Evolutionary conservation across 768 basidiomycete species (phyloP), one percentile per base, ranked within the genome.

Genomic region (Candolleomyces eurysporus): DNA sequence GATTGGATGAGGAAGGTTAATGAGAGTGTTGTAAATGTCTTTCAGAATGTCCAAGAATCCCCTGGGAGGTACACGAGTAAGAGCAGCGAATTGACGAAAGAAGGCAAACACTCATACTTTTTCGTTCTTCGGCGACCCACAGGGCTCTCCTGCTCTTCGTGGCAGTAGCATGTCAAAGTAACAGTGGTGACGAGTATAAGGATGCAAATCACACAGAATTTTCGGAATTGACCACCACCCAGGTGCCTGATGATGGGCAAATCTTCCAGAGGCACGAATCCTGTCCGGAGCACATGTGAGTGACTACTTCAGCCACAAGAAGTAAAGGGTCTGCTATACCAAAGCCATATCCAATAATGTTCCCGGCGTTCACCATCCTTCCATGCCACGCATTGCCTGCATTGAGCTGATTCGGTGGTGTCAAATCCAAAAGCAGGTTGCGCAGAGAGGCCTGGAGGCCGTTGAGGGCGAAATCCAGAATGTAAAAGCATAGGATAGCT

Each of bases 331-430:
- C 54, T 10, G 26, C 65, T 83, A 61, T 69, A 91, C 93, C 95
- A 70, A 96, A 90, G 1, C 92, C 92, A 76, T 88, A 98, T 9
- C 97, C 97, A 64, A 98, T 72, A 53, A 98, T 96, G 70, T 97
- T 98, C 21, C 95, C 97, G n/a, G 94, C 87, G 70, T 98, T 94
- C 48, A 87, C 90, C 91, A 98, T 97, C 63, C 94, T 82, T 50
- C 96, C 91, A 63, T 98, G 95, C 95, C 96, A 99, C 39, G 97
- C 97, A 76, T 98, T 99, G 4, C 90, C 94, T n/a, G 87, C 83
- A 59, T 89, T 94, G 13, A 98, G 84, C 72, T 98, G 96, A 63
- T 88, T 84, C 14, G 92, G 84, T 6, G 97, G 96, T 0, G 93
- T 86, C 55, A 96, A 77, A 71, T 99, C 97, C 61, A 99, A 82